A percentile compares a stretch with the other conserved stretches of the same genome.
Conservation (phyloP, 768 basidiomycete species). For the Serendipita sp. region DNA sequence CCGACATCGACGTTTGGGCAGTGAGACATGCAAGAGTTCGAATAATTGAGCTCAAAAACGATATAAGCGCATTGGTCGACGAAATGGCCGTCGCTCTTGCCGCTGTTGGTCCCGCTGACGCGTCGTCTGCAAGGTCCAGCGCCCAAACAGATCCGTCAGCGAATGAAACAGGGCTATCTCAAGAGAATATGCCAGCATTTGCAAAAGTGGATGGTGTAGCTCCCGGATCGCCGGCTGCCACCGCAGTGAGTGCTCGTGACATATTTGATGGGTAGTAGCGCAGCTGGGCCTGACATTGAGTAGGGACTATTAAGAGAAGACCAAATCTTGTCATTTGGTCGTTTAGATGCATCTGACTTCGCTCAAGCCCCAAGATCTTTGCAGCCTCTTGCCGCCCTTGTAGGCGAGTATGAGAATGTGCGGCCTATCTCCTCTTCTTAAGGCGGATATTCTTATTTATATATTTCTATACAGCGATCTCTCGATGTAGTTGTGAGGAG, state of each 20-base stretch:
- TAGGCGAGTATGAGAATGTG: slow-evolving; percentile 70
- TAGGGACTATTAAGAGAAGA: slow-evolving; percentile 59
- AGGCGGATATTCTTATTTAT: no score
- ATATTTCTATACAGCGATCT: slow-evolving; percentile 28
- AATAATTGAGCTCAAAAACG: slow-evolving; percentile 71
- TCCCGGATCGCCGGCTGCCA: slow-evolving; percentile 63
- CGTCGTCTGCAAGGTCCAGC: slow-evolving; percentile 13
- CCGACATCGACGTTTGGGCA: slow-evolving; percentile 62
- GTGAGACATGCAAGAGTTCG: slow-evolving; percentile 59
- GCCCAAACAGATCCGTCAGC: not conserved
- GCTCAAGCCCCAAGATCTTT: slow-evolving; percentile 30
- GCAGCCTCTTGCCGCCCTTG: slow-evolving; percentile 55
- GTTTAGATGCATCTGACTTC: slow-evolving; percentile 39
- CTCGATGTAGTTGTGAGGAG: slow-evolving; percentile 45
- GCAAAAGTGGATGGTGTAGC: slow-evolving; percentile 73
- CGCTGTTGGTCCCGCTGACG: slow-evolving; percentile 17
- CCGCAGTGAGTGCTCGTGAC: slow-evolving; percentile 40
- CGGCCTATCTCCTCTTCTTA: not conserved
- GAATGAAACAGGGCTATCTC: slow-evolving; percentile 8
- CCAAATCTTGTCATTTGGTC: slow-evolving; percentile 58
- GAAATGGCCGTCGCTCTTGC: slow-evolving; percentile 49
- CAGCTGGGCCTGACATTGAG: slow-evolving; percentile 8
- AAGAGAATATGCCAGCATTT: slow-evolving; percentile 33
- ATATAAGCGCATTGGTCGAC: slow-evolving; percentile 47
- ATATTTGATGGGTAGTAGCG: not conserved